Evolutionary conservation across 2,329 filamentous ascomycete genomes (phyloP), one percentile per base, ranked within the genome.

Genomic region (Fusarium verrucosum): DNA sequence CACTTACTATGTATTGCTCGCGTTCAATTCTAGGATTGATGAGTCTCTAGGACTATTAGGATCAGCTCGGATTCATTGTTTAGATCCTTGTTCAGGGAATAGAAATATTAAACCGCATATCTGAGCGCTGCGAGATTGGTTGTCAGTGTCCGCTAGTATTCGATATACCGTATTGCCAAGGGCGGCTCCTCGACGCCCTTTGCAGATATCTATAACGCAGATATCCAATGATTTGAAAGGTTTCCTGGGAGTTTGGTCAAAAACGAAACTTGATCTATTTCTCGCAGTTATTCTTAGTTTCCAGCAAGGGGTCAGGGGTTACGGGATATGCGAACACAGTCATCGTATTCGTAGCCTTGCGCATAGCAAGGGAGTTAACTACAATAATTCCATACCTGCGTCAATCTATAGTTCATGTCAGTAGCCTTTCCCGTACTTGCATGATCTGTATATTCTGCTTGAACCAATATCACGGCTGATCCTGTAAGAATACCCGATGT

Each of bases 31-130:
- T 30, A 13, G 4, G 9, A 11, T 4, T 30, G n/a, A 38, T 30
- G n/a, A 38, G 14, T 35, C 26, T 47, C 37, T 44, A 62, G 50
- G 58, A 56, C 32, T 56, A 14, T 35, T 49, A 56, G 42, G 50
- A 56, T 28, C 20, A 10, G 25, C 23, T 61, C 38, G 58, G 36
- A 38, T 36, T 6, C 6, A 40, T 32, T 10, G 16, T 9, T 30
- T 44, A 25, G 8, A 16, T 30, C 42, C 19, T 43, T 56, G 14
- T 40, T 38, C 5, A 43, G 37, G 33, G 38, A 33, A 32, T 6
- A 40, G 19, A 37, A 19, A 25, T 28, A 43, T 36, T 23, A n/a
- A 44, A 35, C 20, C 37, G 20, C 13, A 22, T 25, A 28, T 20
- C 43, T 25, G 30, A 25, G 32, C 10, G 30, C 17, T 25, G 41